Evolutionary conservation across 495 filamentous ascomycete genomes (phyloP).

Genomic region (Xylaria telfairii): DNA sequence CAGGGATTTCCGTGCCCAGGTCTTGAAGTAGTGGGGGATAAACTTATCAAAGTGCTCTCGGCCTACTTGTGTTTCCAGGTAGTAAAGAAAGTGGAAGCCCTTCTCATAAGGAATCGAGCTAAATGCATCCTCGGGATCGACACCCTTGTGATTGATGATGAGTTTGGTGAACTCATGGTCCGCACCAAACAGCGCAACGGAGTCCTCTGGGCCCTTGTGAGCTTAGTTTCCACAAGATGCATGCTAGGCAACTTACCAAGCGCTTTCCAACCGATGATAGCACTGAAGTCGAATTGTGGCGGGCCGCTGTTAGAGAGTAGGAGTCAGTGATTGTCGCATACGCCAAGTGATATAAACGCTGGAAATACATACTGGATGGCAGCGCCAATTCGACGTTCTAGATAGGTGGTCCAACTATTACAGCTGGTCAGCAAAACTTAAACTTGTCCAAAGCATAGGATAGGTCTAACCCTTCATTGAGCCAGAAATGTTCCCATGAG

Average conservation of each 20-base stretch:
- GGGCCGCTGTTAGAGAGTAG: conserved; percentile 56
- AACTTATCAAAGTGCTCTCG: conserved; percentile 87
- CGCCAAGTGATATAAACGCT: not conserved
- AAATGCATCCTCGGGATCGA: conserved; percentile 95
- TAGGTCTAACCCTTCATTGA: conserved; percentile 15
- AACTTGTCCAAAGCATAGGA: not conserved
- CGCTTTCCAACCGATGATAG: conserved; percentile 82
- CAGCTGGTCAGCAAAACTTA: not conserved
- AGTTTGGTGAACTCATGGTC: conserved; percentile 94
- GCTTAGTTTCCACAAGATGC: conserved; percentile 41
- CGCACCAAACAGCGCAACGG: conserved; percentile 74
- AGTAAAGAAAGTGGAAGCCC: conserved; percentile 68
- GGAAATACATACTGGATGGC: conserved; percentile 57
- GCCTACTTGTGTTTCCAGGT: conserved; percentile 85
- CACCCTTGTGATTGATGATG: conserved; percentile 81
- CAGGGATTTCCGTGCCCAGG: conserved; percentile 77
- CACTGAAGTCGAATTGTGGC: conserved; percentile 85
- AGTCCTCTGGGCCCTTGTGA: conserved; percentile 60
- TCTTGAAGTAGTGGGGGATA: conserved; percentile 93
- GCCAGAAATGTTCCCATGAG: conserved; percentile 91
- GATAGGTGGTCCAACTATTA: conserved; percentile 90
- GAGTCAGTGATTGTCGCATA: not conserved
- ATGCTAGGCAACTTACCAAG: conserved; percentile 48
- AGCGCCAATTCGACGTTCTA: conserved; percentile 79
- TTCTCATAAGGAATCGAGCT: conserved; percentile 83